These are phyloP conservation scores for Aegilops umbellulata DNA, from an alignment of 176 grass and related monocot genomes.

Conservation along the genomic window DNA sequence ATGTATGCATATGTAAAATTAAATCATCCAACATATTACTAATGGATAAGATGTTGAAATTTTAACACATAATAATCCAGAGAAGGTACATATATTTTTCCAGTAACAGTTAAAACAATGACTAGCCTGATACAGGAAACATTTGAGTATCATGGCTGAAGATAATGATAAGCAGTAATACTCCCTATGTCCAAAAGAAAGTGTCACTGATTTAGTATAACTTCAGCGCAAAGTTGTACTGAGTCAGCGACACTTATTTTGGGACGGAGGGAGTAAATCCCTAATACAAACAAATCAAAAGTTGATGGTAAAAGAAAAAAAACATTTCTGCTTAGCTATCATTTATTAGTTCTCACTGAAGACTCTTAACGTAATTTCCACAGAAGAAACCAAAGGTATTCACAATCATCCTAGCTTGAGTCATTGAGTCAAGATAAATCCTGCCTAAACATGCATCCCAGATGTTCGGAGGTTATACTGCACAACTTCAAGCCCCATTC, in stretches of 20 bases:
- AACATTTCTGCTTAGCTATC: not conserved
- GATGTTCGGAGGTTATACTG: not conserved
- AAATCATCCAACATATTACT: constrained; percentile 1
- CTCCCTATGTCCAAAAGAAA: too few species aligned
- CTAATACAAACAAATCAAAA: not conserved
- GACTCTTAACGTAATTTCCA: not conserved
- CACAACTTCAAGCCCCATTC: not conserved
- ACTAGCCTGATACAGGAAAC: not conserved
- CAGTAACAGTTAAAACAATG: not conserved
- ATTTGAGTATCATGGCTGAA: not conserved
- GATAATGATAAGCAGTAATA: constrained; percentile 4
- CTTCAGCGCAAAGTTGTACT: too few species aligned
- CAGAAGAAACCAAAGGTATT: not conserved
- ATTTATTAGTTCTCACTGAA: not conserved
- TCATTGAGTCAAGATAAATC: too few species aligned
- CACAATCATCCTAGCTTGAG: not conserved
- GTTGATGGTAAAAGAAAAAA: constrained; percentile 2
- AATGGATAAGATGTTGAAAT: not conserved
- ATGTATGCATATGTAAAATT: not conserved
- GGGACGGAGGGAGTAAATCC: too few species aligned
- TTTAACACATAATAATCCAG: not conserved
- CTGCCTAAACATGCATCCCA: not conserved
- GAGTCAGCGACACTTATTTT: too few species aligned
- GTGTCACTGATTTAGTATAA: too few species aligned
- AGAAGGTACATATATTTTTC: not conserved